Evolutionary conservation across 2,329 filamentous ascomycete genomes (phyloP).

Genomic region (Rugonectria rugulosa): DNA sequence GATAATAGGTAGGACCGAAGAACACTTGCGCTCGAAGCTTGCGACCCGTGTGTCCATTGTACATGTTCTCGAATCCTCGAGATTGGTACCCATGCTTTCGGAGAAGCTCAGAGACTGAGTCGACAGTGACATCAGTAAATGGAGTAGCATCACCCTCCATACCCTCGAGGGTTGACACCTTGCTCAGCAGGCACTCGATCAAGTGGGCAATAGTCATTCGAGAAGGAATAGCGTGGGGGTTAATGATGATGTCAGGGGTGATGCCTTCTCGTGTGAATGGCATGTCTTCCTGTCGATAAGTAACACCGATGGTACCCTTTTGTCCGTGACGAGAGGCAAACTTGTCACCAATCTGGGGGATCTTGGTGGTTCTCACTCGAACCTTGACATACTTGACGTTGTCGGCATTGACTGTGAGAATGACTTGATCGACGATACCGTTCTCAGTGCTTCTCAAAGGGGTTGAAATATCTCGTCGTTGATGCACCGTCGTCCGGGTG

Average conservation of each 20-base stretch:
- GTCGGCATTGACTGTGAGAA: slow-evolving; percentile 93
- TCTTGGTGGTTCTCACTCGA: slow-evolving; percentile 94
- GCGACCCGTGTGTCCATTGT: slow-evolving; percentile 94
- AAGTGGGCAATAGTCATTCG: slow-evolving; percentile 99
- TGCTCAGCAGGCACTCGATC: slow-evolving; percentile 97
- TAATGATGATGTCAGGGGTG: slow-evolving; percentile 96
- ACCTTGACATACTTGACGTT: slow-evolving; percentile 97
- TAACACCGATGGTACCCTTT: slow-evolving; percentile 99
- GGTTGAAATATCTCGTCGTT: slow-evolving; percentile 95
- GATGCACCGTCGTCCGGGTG: slow-evolving; percentile 86
- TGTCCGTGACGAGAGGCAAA: slow-evolving; percentile 99
- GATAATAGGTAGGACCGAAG: slow-evolving; percentile 97
- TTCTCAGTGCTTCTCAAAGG: slow-evolving; percentile 94
- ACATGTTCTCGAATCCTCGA: slow-evolving; percentile 97
- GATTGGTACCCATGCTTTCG: slow-evolving; percentile 94
- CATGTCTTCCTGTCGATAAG: slow-evolving; percentile 98
- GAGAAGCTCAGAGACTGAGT: slow-evolving; percentile 86
- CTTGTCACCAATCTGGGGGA: slow-evolving; percentile 98
- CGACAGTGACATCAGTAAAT: slow-evolving; percentile 97
- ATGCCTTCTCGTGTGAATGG: slow-evolving; percentile 93
- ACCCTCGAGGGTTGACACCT: slow-evolving; percentile 91
- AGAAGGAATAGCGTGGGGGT: slow-evolving; percentile 98
- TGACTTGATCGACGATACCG: slow-evolving; percentile 92
- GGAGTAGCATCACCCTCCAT: slow-evolving; percentile 97
- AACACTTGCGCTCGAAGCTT: slow-evolving; percentile 96